phyloP scores from a whole-genome alignment of 2,329 filamentous ascomycete genomes.

The Aplosporella prunicola region DNA sequence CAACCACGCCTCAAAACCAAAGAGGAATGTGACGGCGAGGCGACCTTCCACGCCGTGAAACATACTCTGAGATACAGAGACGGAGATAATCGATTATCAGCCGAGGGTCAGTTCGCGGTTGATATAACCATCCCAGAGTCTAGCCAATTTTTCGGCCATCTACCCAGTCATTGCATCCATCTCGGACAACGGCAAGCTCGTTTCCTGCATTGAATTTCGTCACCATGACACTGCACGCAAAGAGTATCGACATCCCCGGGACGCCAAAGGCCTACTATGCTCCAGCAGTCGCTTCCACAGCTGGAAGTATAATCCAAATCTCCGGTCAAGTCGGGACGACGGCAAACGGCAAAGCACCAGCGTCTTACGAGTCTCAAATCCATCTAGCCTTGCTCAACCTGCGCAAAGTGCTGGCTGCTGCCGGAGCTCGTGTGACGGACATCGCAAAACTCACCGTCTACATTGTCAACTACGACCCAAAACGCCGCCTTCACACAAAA shows the following conservation, averaged over 20 bases:
- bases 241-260: conserved; percentile 1
- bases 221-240: background rate
- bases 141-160: too few species aligned
- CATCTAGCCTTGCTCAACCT: conserved; percentile 33
- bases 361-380: conserved; percentile 35
- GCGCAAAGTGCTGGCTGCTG: conserved; percentile 25
- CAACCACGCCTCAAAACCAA: too few species aligned
- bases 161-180: too few species aligned
- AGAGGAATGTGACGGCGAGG: too few species aligned
- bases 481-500: conserved; percentile 27
- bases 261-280: conserved; percentile 10
- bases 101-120: too few species aligned
- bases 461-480: conserved; percentile 36
- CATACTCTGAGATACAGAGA: too few species aligned
- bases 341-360: conserved; percentile 22
- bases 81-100: too few species aligned
- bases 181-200: too few species aligned
- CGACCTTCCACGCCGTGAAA: too few species aligned
- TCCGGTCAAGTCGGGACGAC: conserved; percentile 30
- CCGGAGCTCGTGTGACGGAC: conserved; percentile 28
- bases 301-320: conserved; percentile 20
- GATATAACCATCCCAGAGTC: too few species aligned
- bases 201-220: too few species aligned
- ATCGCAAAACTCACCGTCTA: conserved; percentile 36
- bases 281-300: conserved; percentile 16